Evolutionary conservation across 2,329 filamentous ascomycete genomes (phyloP).

Genomic region (Monosporascus sp.): DNA sequence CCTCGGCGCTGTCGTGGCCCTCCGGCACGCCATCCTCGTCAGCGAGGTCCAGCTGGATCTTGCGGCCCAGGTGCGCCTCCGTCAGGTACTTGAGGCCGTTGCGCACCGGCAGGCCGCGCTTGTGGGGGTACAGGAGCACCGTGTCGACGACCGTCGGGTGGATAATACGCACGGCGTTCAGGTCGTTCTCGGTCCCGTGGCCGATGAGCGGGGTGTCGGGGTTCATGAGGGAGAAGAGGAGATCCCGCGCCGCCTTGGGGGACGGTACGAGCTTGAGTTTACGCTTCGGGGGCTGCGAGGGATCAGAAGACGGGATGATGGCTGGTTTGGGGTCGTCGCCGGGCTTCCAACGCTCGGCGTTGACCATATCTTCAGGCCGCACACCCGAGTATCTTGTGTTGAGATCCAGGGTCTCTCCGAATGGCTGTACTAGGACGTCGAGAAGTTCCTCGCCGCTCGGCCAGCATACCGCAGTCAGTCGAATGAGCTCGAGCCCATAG

Average conservation of each 20-base stretch:
- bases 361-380: constrained; percentile 66
- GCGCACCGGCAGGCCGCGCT: constrained; percentile 68
- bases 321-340: constrained; percentile 22
- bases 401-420: constrained; percentile 80
- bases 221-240: constrained; percentile 71
- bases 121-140: constrained; percentile 75
- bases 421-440: constrained; percentile 78
- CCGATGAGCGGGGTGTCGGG: constrained; percentile 81
- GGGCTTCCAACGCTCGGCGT: constrained; percentile 53
- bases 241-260: constrained; percentile 65
- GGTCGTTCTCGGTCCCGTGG: constrained; percentile 91
- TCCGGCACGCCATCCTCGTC: constrained; percentile 32
- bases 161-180: constrained; percentile 78
- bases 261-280: constrained; percentile 69
- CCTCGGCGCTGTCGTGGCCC: constrained; percentile 90
- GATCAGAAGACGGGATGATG: constrained; percentile 13
- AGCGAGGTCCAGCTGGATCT: constrained; percentile 68
- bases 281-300: constrained; percentile 26
- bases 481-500: constrained; percentile 79
- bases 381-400: constrained; percentile 93
- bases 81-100: constrained; percentile 72
- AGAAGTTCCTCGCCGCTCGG: constrained; percentile 68
- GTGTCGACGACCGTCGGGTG: constrained; percentile 86
- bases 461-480: constrained; percentile 85
- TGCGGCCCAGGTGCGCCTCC: constrained; percentile 60